Percentiles rank a stretch among this genome's conserved stretches.
Evolutionary conservation across 441 rosid genomes (phyloP).

Genomic region (Melastoma candidum): DNA sequence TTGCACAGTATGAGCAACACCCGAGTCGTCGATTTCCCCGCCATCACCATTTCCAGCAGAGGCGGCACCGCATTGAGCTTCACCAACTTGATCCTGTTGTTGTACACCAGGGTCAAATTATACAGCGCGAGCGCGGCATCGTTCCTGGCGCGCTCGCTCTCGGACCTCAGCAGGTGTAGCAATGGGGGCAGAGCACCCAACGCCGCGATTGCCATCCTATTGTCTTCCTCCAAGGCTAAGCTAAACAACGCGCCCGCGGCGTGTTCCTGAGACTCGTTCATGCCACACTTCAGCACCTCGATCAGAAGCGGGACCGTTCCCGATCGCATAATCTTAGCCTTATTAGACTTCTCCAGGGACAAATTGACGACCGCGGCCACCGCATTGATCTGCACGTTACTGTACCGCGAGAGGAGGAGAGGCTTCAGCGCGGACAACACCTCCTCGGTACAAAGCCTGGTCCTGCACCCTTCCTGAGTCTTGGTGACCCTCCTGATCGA

Average conservation of each 20-base stretch:
- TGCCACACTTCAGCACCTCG: constrained; percentile 10
- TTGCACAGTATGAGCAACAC: constrained; percentile 12
- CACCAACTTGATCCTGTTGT: constrained; percentile 13
- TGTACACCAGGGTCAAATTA: constrained; percentile 15
- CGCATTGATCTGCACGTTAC: constrained; percentile 14
- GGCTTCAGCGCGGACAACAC: constrained; percentile 13
- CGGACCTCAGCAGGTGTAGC: constrained; percentile 9
- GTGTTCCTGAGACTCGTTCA: constrained; percentile 10
- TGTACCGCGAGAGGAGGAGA: constrained; percentile 7
- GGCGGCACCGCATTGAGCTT: constrained; percentile 13
- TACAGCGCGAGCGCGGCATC: constrained; percentile 14
- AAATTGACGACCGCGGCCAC: constrained; percentile 12
- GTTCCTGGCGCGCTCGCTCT: constrained; percentile 11
- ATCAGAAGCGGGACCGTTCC: constrained; percentile 13
- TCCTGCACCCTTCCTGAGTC: constrained; percentile 5
- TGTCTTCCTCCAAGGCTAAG: constrained; percentile 14
- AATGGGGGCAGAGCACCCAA: constrained; percentile 14
- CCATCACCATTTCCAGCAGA: constrained; percentile 11
- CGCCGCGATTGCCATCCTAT: constrained; percentile 14
- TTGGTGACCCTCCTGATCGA: constrained; percentile 12
- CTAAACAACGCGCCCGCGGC: constrained; percentile 17
- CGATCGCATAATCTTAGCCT: constrained; percentile 14
- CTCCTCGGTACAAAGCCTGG: constrained; percentile 11
- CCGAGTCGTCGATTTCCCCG: constrained; percentile 4
- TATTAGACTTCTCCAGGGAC: constrained; percentile 11